These are phyloP conservation scores for Cladosporium colombiae DNA, from an alignment of 2,329 filamentous ascomycete genomes.

Conservation along the genomic window DNA sequence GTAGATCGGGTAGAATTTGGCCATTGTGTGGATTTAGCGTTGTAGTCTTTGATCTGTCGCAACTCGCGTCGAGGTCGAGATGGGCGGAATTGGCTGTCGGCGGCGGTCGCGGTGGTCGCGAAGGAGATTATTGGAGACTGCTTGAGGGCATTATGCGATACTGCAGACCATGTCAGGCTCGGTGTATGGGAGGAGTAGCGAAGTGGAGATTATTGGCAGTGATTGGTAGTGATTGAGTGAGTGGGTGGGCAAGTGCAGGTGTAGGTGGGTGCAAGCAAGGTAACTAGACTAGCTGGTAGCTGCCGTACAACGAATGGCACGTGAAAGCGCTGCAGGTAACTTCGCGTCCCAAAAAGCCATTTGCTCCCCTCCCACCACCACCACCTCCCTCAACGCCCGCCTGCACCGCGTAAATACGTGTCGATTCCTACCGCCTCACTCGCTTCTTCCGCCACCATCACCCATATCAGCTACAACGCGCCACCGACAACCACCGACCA, in stretches of 20 bases:
- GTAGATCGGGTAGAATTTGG: constrained; percentile 51
- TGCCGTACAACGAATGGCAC: not conserved
- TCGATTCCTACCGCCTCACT: not conserved
- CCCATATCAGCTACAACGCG: not conserved
- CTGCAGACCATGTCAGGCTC: not conserved
- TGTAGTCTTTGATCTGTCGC: not conserved
- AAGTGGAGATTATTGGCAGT: not conserved
- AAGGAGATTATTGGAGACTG: not conserved
- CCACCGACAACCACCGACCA: not conserved
- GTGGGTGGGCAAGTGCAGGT: not conserved
- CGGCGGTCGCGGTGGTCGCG: not conserved
- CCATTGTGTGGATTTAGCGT: constrained; percentile 37
- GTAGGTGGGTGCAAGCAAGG: not conserved
- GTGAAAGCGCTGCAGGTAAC: constrained; percentile 6
- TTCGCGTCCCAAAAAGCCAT: constrained; percentile 11
- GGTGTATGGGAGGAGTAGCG: not conserved
- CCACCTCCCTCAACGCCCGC: not conserved
- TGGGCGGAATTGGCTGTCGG: not conserved
- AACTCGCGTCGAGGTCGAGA: not conserved
- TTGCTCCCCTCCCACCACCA: not conserved
- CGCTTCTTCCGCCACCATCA: not conserved
- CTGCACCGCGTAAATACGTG: constrained; percentile 13
- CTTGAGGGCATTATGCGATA: not conserved
- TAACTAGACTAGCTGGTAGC: not conserved
- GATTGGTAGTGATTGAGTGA: not conserved